phyloP scores from a whole-genome alignment of 352 stramenopile genomes.

The Poterioochromonas sp. region DNA sequence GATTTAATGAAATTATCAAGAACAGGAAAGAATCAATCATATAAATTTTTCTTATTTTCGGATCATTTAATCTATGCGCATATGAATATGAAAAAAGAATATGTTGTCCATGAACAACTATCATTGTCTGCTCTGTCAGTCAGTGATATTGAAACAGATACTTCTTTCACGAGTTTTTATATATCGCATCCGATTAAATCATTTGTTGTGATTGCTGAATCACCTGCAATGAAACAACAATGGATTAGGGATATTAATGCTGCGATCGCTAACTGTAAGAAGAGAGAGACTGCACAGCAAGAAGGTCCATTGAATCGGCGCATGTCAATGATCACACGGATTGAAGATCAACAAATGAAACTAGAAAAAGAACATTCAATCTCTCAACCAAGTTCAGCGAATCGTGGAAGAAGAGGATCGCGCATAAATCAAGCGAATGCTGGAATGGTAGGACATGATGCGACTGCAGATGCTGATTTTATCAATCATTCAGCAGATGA shows the following conservation, averaged over 20 bases:
- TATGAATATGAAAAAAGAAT: conserved; percentile 51
- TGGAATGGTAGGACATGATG: no score
- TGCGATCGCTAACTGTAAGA: conserved; percentile 43
- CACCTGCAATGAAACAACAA: conserved; percentile 47
- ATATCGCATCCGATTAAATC: conserved; percentile 67
- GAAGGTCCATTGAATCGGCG: neutral
- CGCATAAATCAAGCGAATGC: no score
- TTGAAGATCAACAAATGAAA: neutral
- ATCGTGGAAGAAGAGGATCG: no score
- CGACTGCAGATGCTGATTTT: no score
- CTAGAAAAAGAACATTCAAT: no score
- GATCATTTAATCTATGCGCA: conserved; percentile 69
- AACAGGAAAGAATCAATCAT: conserved; percentile 62
- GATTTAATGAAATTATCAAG: conserved; percentile 85
- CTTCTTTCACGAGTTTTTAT: conserved; percentile 52
- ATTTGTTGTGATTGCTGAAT: conserved; percentile 54
- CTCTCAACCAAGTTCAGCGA: no score
- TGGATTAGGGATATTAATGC: conserved; percentile 56
- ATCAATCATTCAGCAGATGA: no score
- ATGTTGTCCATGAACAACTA: conserved; percentile 62
- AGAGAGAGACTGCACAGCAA: neutral
- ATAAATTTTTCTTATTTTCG: conserved; percentile 72
- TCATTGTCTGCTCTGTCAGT: conserved; percentile 62
- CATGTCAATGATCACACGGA: conserved; percentile 7
- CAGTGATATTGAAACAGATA: conserved; percentile 49